These are phyloP conservation scores for Aspergillus fijiensis DNA, from an alignment of 2,329 filamentous ascomycete genomes.

Conservation along the genomic window DNA sequence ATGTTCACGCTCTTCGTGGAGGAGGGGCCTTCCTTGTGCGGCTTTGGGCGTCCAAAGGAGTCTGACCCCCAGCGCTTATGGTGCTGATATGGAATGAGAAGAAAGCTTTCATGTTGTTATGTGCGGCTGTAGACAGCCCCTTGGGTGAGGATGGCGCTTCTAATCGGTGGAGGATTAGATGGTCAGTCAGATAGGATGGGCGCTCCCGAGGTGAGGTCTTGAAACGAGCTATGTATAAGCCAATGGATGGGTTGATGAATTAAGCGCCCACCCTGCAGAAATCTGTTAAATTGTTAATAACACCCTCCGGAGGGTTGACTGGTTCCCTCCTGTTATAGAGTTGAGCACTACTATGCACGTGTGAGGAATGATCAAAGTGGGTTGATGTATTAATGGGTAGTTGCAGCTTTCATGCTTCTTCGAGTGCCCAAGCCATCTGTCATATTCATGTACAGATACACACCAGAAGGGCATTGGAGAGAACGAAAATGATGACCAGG, in stretches of 20 bases:
- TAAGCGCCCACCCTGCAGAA: not conserved
- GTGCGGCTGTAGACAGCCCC: not conserved
- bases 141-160: not conserved
- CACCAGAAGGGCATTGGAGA: no score
- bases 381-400: no score
- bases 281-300: no score
- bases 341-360: no score
- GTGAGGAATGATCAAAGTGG: no score
- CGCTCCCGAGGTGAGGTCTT: not conserved
- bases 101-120: not conserved
- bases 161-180: not conserved
- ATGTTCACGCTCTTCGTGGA: not conserved
- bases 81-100: not conserved
- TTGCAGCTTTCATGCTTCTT: no score
- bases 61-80: not conserved
- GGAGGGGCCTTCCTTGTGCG: not conserved
- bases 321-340: no score
- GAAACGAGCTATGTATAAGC: not conserved
- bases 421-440: no score
- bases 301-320: no score
- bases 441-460: no score
- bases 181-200: not conserved
- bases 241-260: not conserved
- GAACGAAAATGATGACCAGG: no score
- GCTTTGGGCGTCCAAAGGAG: not conserved